These are phyloP conservation scores for Rosa multiflora DNA, from an alignment of 306 rosid genomes.

Conservation along the genomic window DNA sequence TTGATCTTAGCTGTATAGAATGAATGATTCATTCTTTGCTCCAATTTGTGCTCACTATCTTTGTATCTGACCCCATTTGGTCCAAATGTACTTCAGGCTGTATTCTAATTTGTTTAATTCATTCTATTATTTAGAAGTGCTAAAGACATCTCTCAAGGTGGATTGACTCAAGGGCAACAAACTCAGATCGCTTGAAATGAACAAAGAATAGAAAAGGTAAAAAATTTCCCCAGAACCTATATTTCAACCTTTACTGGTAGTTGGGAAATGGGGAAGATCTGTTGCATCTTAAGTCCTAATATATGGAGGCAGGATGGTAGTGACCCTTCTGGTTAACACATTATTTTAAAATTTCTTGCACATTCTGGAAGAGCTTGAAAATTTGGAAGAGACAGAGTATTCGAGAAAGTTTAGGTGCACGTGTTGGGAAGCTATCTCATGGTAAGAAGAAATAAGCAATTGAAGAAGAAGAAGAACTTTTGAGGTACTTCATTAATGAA, in stretches of 20 bases:
- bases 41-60: not conserved
- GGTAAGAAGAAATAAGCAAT: constrained; percentile 72
- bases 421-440: constrained; percentile 47
- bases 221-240: not conserved
- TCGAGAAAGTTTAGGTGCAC: constrained; percentile 82
- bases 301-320: not conserved
- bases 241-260: not conserved
- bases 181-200: constrained; percentile 94
- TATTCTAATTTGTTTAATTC: not conserved
- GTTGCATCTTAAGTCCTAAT: not conserved
- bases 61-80: not conserved
- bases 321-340: not conserved
- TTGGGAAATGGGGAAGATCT: not conserved
- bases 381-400: constrained; percentile 93
- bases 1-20: not conserved
- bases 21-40: constrained; percentile 55
- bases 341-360: constrained; percentile 22
- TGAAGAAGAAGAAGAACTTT: constrained; percentile 66
- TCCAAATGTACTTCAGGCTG: not conserved
- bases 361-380: constrained; percentile 90
- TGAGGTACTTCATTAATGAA: constrained; percentile 45
- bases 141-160: constrained; percentile 90
- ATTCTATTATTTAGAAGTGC: constrained; percentile 16
- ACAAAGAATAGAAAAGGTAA: constrained; percentile 80
- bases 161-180: constrained; percentile 84